phyloP scores from a whole-genome alignment of 768 basidiomycete genomes.

The Lactifluus pinguis region DNA sequence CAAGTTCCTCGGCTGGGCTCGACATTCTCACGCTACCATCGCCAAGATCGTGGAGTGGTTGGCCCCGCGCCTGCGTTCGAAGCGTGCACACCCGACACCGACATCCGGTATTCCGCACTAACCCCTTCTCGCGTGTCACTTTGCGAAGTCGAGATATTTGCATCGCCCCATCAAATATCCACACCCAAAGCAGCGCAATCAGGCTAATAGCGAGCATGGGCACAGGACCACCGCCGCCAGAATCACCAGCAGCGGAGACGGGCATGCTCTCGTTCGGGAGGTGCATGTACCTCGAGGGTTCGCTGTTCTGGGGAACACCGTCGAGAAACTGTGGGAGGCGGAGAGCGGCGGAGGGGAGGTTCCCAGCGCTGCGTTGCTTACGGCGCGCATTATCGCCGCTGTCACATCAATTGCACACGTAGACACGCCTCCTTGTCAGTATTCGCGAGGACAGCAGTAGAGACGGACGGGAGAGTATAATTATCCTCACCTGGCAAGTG shows the following conservation, averaged over 20 bases:
- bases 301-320: not conserved
- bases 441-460: not conserved
- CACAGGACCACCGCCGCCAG: not conserved
- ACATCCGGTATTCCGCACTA: not conserved
- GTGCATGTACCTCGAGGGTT: not conserved
- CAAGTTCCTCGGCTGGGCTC: not conserved
- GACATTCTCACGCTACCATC: not conserved
- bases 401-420: not conserved
- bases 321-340: not conserved
- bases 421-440: not conserved
- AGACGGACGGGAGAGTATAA: not conserved
- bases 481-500: not conserved
- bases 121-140: not conserved
- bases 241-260: not conserved
- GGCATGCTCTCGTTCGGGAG: not conserved
- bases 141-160: not conserved
- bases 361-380: not conserved
- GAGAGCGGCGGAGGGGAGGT: not conserved
- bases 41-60: constrained; percentile 1
- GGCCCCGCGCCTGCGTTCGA: constrained; percentile 7
- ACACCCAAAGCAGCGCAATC: constrained; percentile 4
- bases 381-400: not conserved
- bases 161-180: not conserved
- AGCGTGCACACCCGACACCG: constrained; percentile 14
- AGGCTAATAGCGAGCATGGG: not conserved